Conservation (phyloP, 139 green algal species). For the Micromonas pusilla region DNA sequence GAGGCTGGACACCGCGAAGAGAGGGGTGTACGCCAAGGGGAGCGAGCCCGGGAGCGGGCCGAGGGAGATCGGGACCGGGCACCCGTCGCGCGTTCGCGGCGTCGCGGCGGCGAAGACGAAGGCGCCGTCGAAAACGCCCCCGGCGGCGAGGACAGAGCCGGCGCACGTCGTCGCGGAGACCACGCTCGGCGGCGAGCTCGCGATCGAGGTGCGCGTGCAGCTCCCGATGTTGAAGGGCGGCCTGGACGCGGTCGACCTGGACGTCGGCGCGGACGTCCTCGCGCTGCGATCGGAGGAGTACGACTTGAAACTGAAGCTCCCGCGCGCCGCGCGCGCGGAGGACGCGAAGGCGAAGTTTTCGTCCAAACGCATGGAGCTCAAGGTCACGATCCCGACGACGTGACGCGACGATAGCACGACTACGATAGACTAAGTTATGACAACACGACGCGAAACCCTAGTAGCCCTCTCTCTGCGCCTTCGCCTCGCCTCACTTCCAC, state of each 20-base stretch:
- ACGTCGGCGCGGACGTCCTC: not conserved
- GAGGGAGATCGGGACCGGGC: not conserved
- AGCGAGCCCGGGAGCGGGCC: not conserved
- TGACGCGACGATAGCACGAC: too few relatives aligned
- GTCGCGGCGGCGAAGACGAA: too few relatives aligned
- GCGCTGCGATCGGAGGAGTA: not conserved
- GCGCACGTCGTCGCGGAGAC: not conserved
- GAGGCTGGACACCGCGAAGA: not conserved
- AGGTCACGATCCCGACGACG: too few relatives aligned
- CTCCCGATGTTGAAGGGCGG: not conserved
- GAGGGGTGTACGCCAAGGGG: not conserved
- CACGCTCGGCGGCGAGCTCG: not conserved
- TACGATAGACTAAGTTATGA: too few relatives aligned
- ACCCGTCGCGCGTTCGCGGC: too few relatives aligned
- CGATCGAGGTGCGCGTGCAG: not conserved
- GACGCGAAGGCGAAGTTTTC: not conserved
- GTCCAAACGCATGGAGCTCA: not conserved
- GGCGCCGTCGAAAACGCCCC: too few relatives aligned
- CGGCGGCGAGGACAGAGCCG: too few relatives aligned
- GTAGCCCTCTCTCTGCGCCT: too few relatives aligned
- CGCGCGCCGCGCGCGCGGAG: not conserved
- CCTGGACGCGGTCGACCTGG: not conserved
- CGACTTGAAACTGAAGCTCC: not conserved
- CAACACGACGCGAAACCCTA: too few relatives aligned
- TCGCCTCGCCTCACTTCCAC: conserved; percentile 16